These are phyloP conservation scores for Verbena officinalis DNA, from an alignment of 257 asterid genomes.

Conservation along the genomic window DNA sequence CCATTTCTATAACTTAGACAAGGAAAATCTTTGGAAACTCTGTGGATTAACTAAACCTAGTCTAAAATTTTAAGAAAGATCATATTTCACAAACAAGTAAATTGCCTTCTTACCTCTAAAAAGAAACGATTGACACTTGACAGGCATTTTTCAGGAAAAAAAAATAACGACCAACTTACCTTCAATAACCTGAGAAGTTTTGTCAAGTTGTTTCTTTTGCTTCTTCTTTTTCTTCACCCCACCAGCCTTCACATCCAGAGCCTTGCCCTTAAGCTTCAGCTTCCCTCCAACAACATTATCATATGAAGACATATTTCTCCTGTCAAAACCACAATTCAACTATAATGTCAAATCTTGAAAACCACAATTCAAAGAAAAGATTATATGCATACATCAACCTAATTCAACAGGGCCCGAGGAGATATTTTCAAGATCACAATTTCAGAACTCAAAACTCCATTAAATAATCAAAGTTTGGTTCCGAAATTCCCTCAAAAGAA, in stretches of 20 bases:
- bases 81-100: not conserved
- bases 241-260: conserved; percentile 80
- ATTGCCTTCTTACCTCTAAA: not conserved
- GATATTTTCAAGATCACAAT: not conserved
- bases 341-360: conserved; percentile 2
- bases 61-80: not conserved
- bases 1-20: not conserved
- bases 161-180: conserved; percentile 28
- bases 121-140: not conserved
- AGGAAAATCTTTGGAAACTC: not conserved
- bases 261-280: conserved; percentile 93
- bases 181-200: conserved; percentile 43
- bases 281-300: conserved; percentile 89
- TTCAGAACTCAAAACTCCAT: not conserved
- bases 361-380: not conserved
- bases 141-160: not conserved
- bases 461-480: conserved; percentile 10
- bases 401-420: not conserved
- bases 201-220: conserved; percentile 57
- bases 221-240: conserved; percentile 76
- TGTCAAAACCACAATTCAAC: conserved; percentile 27
- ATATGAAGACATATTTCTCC: conserved; percentile 70
- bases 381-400: not conserved
- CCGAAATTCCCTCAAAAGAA: not conserved
- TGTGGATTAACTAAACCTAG: not conserved